These are phyloP conservation scores for Penicillium nucicola DNA, from an alignment of 495 filamentous ascomycete species.

Conservation along the genomic window DNA sequence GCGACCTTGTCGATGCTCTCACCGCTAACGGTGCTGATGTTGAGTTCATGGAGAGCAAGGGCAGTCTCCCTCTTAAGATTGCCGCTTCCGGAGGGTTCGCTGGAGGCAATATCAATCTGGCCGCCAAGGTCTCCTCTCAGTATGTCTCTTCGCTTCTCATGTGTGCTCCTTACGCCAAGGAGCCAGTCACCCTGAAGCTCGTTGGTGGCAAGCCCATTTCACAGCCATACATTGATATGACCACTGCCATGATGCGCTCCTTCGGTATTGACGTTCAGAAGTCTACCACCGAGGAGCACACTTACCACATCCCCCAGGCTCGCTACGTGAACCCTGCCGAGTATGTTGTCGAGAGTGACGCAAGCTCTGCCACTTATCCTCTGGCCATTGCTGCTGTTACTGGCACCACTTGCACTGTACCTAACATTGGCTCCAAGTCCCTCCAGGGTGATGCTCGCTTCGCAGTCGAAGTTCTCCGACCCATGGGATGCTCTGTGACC, in stretches of 20 bases:
- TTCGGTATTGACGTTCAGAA: slow-evolving; percentile 82
- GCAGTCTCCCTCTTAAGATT: slow-evolving; percentile 81
- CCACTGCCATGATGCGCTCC: slow-evolving; percentile 91
- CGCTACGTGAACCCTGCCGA: slow-evolving; percentile 79
- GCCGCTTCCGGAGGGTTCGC: slow-evolving; percentile 79
- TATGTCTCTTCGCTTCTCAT: slow-evolving; percentile 96
- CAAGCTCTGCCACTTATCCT: slow-evolving; percentile 95
- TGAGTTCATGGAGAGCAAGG: slow-evolving; percentile 73
- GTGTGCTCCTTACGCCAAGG: slow-evolving; percentile 94
- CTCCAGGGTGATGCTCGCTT: slow-evolving; percentile 96
- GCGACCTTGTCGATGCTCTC: slow-evolving; percentile 89
- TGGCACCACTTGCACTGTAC: slow-evolving; percentile 90
- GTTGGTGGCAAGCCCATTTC: slow-evolving; percentile 96
- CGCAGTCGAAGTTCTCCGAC: slow-evolving; percentile 82
- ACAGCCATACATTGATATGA: slow-evolving; percentile 98
- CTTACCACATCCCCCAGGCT: slow-evolving; percentile 89
- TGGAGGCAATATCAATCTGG: slow-evolving; percentile 88
- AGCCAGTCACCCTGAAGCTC: slow-evolving; percentile 83
- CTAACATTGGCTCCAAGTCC: slow-evolving; percentile 89
- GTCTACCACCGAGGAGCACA: slow-evolving; percentile 74
- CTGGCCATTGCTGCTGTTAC: slow-evolving; percentile 93
- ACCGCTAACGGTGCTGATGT: slow-evolving; percentile 77
- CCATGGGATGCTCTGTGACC: slow-evolving; percentile 90
- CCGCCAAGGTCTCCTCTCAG: slow-evolving; percentile 93
- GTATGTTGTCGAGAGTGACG: slow-evolving; percentile 95